Percentiles rank a stretch among this genome's conserved stretches.
phyloP scores from a whole-genome alignment of 371 early-diverging fungal species.

The Nematocida ironsii region DNA sequence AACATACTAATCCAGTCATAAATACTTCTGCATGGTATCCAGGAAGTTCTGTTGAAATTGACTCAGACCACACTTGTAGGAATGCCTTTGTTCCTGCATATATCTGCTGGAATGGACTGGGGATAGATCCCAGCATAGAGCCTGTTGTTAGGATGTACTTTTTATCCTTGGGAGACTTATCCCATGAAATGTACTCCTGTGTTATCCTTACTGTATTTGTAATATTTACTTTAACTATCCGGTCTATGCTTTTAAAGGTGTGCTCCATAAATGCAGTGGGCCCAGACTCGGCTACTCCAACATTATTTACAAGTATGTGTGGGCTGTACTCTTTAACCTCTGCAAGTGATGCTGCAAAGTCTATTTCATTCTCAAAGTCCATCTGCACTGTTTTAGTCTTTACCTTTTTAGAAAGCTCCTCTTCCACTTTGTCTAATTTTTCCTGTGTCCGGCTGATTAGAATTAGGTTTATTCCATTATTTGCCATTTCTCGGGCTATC shows the following conservation, averaged over 20 bases:
- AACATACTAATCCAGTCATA: conserved; percentile 54
- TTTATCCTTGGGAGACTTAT: conserved; percentile 70
- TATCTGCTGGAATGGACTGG: conserved; percentile 80
- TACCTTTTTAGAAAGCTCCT: conserved; percentile 73
- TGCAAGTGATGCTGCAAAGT: conserved; percentile 34
- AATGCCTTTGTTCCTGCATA: conserved; percentile 90
- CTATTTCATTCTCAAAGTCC: conserved; percentile 62
- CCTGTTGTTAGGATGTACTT: conserved; percentile 87
- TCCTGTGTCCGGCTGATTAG: conserved; percentile 79
- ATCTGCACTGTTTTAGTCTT: conserved; percentile 75
- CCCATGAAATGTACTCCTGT: conserved; percentile 49
- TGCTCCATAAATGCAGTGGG: conserved; percentile 73
- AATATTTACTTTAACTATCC: conserved; percentile 78
- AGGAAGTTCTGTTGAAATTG: conserved; percentile 78
- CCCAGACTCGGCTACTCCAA: conserved; percentile 67
- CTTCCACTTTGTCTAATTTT: conserved; percentile 77
- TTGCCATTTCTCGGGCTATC: conserved; percentile 82
- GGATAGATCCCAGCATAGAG: conserved; percentile 80
- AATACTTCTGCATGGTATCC: conserved; percentile 48
- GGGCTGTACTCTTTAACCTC: conserved; percentile 41
- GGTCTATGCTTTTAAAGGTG: conserved; percentile 65
- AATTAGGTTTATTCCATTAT: conserved; percentile 78
- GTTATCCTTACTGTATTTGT: conserved; percentile 75
- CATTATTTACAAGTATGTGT: conserved; percentile 64
- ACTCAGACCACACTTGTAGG: conserved; percentile 80